These are phyloP conservation scores for Trifolium fragiferum DNA, from an alignment of 306 rosid species.

Conservation along the genomic window DNA sequence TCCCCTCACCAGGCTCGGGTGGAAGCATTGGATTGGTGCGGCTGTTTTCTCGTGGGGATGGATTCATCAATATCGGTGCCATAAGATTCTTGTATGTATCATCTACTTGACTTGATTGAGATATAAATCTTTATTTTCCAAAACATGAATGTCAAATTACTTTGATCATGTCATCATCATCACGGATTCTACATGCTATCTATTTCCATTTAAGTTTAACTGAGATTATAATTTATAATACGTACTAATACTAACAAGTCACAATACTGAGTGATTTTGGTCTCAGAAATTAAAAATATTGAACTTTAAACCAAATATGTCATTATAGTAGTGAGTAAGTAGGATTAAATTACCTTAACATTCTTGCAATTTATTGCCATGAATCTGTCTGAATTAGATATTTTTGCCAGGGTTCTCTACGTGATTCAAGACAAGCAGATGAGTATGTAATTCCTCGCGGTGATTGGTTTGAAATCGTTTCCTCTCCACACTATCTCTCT, in stretches of 20 bases:
- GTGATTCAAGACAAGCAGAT: constrained; percentile 56
- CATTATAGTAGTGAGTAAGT: constrained; percentile 5
- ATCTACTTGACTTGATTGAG: constrained; percentile 38
- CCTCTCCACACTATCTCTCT: constrained; percentile 89
- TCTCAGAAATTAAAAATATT: constrained; percentile 1
- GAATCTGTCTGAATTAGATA: too few relatives aligned
- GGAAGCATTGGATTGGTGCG: constrained; percentile 80
- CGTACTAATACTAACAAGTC: constrained; percentile 23
- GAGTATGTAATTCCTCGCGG: constrained; percentile 81
- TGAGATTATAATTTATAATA: not conserved
- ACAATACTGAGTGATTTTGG: not conserved
- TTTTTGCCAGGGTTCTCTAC: constrained; percentile 73
- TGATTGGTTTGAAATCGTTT: constrained; percentile 85
- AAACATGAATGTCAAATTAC: constrained; percentile 16
- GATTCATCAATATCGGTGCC: constrained; percentile 80
- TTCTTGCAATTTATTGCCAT: too few relatives aligned
- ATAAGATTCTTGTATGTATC: constrained; percentile 78
- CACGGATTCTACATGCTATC: constrained; percentile 23
- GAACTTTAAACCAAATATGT: constrained; percentile 3
- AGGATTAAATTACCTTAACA: constrained; percentile 4
- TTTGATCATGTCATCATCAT: constrained; percentile 7
- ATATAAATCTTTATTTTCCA: constrained; percentile 28
- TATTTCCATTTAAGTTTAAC: not conserved
- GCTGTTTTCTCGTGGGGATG: constrained; percentile 82
- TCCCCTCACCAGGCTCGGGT: constrained; percentile 73